Evolutionary conservation across 1,284 basidiomycete genomes (phyloP), one percentile per base, ranked within the genome.

Genomic region (Malassezia slooffiae): DNA sequence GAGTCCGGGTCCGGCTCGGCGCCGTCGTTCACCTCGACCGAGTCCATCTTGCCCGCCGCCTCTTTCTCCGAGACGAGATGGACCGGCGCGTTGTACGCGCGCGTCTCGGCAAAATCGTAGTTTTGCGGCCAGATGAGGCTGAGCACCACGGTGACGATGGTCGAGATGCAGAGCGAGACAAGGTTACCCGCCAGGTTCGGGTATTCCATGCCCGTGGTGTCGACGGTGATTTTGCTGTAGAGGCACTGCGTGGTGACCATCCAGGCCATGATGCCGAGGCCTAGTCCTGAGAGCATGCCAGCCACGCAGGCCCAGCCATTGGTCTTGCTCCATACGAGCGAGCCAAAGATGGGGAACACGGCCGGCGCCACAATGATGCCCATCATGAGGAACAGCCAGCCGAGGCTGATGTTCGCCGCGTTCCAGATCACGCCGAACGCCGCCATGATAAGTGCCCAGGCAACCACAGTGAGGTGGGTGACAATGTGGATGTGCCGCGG

Each of bases 321-420:
- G 16, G 62, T 63, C 27, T 52, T 54, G 19, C 45, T 46, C 60
- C 60, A 66, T 10, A 47, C 44, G 16, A 64, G 78, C 52, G 80
- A 82, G 13, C 82, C 73, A 2, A 87, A 87, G 55, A 90, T 85
- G 3, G 88, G 88, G 4, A 81, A 80, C 26, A 90, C 88, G 2
- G 78, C 87, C 3, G 82, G 81, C 1, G 86, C 85, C 12, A 91
- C 78, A 36, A 83, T 78, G 46, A 84, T 82, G 5, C 82, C 83
- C 81, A 85, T 83, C 68, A 84, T 41, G 4, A 59, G 42, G 48
- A 59, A 65, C 6, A 62, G 47, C 56, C 56, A 65, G 9, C 60
- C 65, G 12, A 64, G 84, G 6, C 79, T 82, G 41, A 93, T 80
- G 4, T 85, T 85, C 50, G 87, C 85, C 62, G 84, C 86, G 72